A percentile compares a stretch with the other conserved stretches of the same genome.
Evolutionary conservation across 805 yeast genomes (phyloP).

Genomic region (Kodamaea restingae): DNA sequence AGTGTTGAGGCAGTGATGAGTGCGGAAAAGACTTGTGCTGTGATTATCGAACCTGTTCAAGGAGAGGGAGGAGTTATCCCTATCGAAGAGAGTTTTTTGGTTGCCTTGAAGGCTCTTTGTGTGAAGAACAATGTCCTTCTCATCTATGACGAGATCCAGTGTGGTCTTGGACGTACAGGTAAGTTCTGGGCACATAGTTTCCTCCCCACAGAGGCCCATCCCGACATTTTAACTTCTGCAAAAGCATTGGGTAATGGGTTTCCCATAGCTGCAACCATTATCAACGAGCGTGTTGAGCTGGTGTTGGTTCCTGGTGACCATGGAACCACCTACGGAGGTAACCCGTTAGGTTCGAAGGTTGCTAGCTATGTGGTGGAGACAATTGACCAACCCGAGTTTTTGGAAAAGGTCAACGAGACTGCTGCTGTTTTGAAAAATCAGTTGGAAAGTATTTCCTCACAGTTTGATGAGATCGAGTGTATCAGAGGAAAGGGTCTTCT

Average conservation of each 20-base stretch:
- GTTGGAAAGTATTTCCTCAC: constrained; percentile 46
- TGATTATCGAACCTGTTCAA: constrained; percentile 94
- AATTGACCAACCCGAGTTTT: constrained; percentile 58
- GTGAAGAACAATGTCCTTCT: constrained; percentile 64
- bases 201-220: constrained; percentile 77
- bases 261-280: constrained; percentile 93
- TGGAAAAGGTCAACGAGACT: constrained; percentile 56
- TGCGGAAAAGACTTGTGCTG: constrained; percentile 72
- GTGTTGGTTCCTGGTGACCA: constrained; percentile 87
- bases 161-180: constrained; percentile 94
- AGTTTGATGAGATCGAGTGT: constrained; percentile 60
- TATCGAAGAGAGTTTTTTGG: constrained; percentile 59
- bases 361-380: constrained; percentile 72
- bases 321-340: constrained; percentile 97
- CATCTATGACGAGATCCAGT: constrained; percentile 93
- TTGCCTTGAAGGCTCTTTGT: constrained; percentile 64
- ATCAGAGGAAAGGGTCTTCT: constrained; percentile 88
- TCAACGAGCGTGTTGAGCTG: constrained; percentile 72
- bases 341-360: constrained; percentile 84
- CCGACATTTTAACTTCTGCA: constrained; percentile 91
- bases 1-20: constrained; percentile 54
- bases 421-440: constrained; percentile 53
- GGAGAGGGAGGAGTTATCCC: constrained; percentile 95
- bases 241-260: constrained; percentile 96
- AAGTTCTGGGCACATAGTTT: constrained; percentile 86